These are phyloP conservation scores for Aspergillus pseudoviridinutans DNA, from an alignment of 2,329 filamentous ascomycete genomes.

Conservation along the genomic window DNA sequence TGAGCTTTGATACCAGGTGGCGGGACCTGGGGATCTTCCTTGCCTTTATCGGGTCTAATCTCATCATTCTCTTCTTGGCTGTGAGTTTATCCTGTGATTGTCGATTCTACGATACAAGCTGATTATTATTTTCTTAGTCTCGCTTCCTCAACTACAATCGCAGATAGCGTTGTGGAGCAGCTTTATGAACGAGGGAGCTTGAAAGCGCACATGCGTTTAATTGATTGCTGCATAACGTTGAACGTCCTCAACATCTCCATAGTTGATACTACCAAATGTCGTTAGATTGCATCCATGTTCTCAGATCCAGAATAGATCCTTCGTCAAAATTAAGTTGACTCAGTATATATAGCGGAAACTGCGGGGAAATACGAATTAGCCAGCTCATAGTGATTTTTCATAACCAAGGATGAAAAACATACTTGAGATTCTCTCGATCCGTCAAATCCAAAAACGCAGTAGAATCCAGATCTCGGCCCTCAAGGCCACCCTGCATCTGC, in stretches of 20 bases:
- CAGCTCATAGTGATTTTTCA: background rate
- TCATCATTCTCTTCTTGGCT: slow-evolving; percentile 60
- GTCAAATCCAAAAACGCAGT: slow-evolving; percentile 55
- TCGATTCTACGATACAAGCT: background rate
- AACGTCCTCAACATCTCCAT: background rate
- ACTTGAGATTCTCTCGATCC: slow-evolving; percentile 51
- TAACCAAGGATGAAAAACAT: slow-evolving; percentile 6
- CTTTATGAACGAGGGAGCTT: no score
- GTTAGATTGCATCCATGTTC: background rate
- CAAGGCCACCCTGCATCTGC: slow-evolving; percentile 43
- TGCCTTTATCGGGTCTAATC: slow-evolving; percentile 73
- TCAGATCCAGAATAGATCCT: background rate
- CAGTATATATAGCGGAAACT: slow-evolving; percentile 22
- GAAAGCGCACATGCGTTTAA: background rate
- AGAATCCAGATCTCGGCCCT: slow-evolving; percentile 45
- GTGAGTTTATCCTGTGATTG: slow-evolving; percentile 36
- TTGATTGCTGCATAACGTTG: background rate
- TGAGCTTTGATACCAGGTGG: slow-evolving; percentile 69
- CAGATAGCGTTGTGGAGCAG: slow-evolving; percentile 23
- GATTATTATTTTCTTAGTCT: slow-evolving; percentile 23
- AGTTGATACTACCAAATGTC: background rate
- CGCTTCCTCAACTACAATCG: slow-evolving; percentile 47
- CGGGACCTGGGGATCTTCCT: slow-evolving; percentile 75
- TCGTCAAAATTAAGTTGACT: background rate
- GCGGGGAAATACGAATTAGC: background rate